Evolutionary conservation across 1,284 basidiomycete species (phyloP).

Genomic region (Sanghuangporus sanghuang): DNA sequence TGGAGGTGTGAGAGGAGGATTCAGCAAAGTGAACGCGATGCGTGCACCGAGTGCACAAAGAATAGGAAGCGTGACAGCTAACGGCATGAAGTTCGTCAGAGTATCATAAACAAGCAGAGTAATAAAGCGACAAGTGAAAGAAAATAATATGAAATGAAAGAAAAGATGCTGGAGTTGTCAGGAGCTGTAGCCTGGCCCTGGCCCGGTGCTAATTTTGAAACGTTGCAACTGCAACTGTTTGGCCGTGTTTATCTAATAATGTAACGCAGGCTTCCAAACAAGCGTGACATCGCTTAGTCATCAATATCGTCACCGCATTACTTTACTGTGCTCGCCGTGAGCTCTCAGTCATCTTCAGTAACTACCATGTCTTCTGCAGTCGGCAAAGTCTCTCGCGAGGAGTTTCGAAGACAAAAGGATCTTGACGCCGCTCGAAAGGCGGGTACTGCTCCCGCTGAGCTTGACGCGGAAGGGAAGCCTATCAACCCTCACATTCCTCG

Average conservation of each 20-base stretch:
- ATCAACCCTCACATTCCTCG: constrained; percentile 99
- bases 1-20: constrained; percentile 33
- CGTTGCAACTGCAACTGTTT: too few relatives aligned
- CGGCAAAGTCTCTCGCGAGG: constrained; percentile 89
- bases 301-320: not conserved
- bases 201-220: not conserved
- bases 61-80: constrained; percentile 39
- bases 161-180: not conserved
- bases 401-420: constrained; percentile 92
- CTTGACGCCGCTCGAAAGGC: constrained; percentile 96
- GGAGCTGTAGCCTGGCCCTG: not conserved
- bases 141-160: not conserved
- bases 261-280: not conserved
- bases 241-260: not conserved
- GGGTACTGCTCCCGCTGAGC: constrained; percentile 91
- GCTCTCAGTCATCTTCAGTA: not conserved
- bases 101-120: constrained; percentile 2
- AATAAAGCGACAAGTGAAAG: not conserved
- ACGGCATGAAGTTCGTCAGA: constrained; percentile 9
- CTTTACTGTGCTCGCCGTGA: not conserved
- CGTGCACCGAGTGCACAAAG: constrained; percentile 61
- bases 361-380: constrained; percentile 31
- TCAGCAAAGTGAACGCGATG: constrained; percentile 55
- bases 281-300: not conserved
- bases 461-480: constrained; percentile 90